Evolutionary conservation across 768 basidiomycete genomes (phyloP).

Genomic region (Collybia mongolica): DNA sequence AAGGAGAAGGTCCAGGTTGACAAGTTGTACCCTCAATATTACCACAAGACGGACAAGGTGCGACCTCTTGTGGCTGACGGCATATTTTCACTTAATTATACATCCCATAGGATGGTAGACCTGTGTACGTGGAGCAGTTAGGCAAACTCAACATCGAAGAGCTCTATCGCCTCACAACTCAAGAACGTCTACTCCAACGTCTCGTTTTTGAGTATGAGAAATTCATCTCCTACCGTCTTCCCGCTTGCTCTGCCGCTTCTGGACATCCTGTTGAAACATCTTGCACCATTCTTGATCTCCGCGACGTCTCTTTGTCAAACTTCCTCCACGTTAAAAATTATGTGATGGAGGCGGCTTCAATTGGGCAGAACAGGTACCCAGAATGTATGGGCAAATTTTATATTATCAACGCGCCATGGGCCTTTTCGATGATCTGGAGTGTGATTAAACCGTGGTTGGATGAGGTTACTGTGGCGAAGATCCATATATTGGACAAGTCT

Average conservation of each 20-base stretch:
- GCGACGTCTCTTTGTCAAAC: slow-evolving; percentile 62
- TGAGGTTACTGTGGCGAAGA: slow-evolving; percentile 92
- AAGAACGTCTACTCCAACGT: slow-evolving; percentile 83
- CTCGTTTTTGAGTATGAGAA: slow-evolving; percentile 94
- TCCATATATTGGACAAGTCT: slow-evolving; percentile 77
- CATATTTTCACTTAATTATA: slow-evolving; percentile 1
- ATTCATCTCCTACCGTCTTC: slow-evolving; percentile 76
- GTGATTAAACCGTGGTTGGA: slow-evolving; percentile 94
- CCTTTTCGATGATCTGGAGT: slow-evolving; percentile 85
- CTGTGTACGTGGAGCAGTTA: slow-evolving; percentile 92
- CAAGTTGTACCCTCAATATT: slow-evolving; percentile 94
- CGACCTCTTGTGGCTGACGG: slow-evolving; percentile 9
- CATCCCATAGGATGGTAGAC: slow-evolving; percentile 77
- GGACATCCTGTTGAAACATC: slow-evolving; percentile 95
- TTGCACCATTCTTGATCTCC: slow-evolving; percentile 95
- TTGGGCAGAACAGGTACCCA: slow-evolving; percentile 92
- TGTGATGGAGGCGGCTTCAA: slow-evolving; percentile 67
- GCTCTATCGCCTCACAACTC: slow-evolving; percentile 79
- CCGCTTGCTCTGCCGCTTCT: slow-evolving; percentile 64
- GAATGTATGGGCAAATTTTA: slow-evolving; percentile 98
- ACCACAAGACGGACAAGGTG: slow-evolving; percentile 95
- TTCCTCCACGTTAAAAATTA: slow-evolving; percentile 95
- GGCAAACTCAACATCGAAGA: slow-evolving; percentile 86
- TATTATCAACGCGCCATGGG: slow-evolving; percentile 97
- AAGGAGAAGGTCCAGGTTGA: slow-evolving; percentile 79